Conservation (phyloP, 176 grass and related monocot genomes). For the Guadua angustifolia region DNA sequence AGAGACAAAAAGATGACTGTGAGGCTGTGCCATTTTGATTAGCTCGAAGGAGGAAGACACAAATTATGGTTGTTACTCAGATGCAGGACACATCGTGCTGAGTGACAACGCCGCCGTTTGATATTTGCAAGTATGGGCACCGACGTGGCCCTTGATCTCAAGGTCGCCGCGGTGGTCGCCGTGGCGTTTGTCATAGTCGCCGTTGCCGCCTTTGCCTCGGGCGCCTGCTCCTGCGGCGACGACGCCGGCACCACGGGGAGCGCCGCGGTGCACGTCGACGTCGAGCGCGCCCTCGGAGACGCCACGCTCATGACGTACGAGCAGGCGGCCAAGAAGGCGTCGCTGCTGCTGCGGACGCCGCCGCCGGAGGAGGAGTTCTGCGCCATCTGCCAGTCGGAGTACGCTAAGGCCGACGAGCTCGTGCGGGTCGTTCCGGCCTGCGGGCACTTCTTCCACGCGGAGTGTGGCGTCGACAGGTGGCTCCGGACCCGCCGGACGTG, state of each 20-base stretch:
- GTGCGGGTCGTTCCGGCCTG: conserved; percentile 53
- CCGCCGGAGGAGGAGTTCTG: neutral
- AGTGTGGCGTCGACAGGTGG: conserved; percentile 50
- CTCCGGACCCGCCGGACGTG: conserved; percentile 31
- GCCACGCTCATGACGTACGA: conserved; percentile 37
- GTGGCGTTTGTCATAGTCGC: conserved; percentile 33
- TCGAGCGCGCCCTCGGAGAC: conserved; percentile 38
- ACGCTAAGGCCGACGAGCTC: conserved; percentile 4
- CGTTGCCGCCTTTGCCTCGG: neutral
- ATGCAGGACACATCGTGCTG: neutral
- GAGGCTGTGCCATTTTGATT: neutral
- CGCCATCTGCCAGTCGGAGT: conserved; percentile 38
- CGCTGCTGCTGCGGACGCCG: neutral
- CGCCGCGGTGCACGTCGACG: conserved; percentile 24
- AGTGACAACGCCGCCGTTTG: neutral
- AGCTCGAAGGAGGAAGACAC: neutral
- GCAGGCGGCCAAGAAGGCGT: neutral
- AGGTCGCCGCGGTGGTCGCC: conserved; percentile 27
- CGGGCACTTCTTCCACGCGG: conserved; percentile 57
- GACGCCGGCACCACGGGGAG: neutral
- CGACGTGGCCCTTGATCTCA: neutral
- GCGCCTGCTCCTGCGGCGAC: neutral
- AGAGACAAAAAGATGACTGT: neutral
- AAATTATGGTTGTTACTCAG: neutral
- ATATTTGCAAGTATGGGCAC: conserved; percentile 11